Evolutionary conservation across 306 rosid genomes (phyloP).

Genomic region (Trifolium pratense): DNA sequence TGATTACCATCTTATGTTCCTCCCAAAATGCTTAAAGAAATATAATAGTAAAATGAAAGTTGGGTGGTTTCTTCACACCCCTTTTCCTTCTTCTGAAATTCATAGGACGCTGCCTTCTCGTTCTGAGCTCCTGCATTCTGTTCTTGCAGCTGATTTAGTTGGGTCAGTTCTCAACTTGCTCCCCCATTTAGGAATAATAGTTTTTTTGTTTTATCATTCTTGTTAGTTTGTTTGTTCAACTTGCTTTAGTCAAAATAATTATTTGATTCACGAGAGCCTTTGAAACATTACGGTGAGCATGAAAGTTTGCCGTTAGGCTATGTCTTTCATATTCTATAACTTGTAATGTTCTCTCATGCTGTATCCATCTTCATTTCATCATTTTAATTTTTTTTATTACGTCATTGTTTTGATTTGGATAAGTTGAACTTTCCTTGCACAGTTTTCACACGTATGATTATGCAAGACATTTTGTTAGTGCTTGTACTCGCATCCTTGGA

Average conservation of each 20-base stretch:
- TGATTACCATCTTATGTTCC: slow-evolving; percentile 96
- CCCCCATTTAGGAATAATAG: not conserved
- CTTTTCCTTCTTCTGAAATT: slow-evolving; percentile 98
- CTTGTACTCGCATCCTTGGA: slow-evolving; percentile 97
- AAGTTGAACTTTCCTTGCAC: slow-evolving; percentile 41
- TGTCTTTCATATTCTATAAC: too few species aligned
- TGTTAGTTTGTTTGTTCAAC: not conserved
- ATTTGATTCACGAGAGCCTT: too few species aligned
- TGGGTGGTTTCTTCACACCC: slow-evolving; percentile 99
- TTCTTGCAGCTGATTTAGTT: slow-evolving; percentile 93
- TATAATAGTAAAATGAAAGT: slow-evolving; percentile 80
- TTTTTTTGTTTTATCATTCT: not conserved
- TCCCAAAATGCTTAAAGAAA: slow-evolving; percentile 87
- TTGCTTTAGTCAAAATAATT: too few species aligned
- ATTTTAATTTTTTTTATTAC: slow-evolving; percentile 26
- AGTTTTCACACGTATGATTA: slow-evolving; percentile 98
- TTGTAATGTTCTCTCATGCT: not conserved
- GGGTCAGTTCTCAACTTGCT: slow-evolving; percentile 62
- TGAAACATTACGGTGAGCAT: too few species aligned
- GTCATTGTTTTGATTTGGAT: slow-evolving; percentile 34
- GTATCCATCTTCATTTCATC: not conserved
- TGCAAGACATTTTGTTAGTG: slow-evolving; percentile 97
- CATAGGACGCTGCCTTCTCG: slow-evolving; percentile 93
- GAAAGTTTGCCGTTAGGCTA: too few species aligned
- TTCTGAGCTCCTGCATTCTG: slow-evolving; percentile 83